Evolutionary conservation across 441 rosid species (phyloP).

Genomic region (Corymbia citriodora): DNA sequence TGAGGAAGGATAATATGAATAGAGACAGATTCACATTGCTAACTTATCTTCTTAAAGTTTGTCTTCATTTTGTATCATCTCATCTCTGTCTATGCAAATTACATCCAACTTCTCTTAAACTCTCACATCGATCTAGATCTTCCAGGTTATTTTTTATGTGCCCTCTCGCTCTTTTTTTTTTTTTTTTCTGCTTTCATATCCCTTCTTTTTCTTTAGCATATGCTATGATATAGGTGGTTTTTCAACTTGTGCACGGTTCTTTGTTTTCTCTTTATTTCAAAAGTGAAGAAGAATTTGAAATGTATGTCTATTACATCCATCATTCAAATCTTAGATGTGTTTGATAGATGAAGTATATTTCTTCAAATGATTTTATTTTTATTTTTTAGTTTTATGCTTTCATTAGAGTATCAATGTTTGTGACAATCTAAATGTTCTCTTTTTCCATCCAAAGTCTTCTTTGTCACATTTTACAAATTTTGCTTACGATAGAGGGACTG

Average conservation of each 20-base stretch:
- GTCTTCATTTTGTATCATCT: not conserved
- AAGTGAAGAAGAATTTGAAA: not conserved
- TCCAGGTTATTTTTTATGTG: not conserved
- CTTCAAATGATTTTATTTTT: not conserved
- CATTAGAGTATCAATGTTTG: not conserved
- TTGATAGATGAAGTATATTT: not conserved
- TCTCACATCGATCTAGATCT: not conserved
- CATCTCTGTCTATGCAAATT: not conserved
- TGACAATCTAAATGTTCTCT: not conserved
- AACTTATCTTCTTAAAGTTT: not conserved
- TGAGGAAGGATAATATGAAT: not conserved
- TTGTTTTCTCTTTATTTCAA: not conserved
- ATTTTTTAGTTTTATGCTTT: too few relatives aligned
- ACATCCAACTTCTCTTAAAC: not conserved
- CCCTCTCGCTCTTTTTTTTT: not conserved
- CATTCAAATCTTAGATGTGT: not conserved
- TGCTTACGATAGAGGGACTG: not conserved
- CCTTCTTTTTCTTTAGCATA: not conserved
- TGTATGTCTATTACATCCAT: not conserved
- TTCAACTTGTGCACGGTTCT: rapidly evolving
- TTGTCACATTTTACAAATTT: not conserved
- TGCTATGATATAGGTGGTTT: not conserved
- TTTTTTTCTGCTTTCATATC: not conserved
- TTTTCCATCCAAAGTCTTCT: not conserved
- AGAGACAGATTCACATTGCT: not conserved